Base-by-base conservation (phyloP, 306 rosid species). In the Psophocarpus tetragonolobus region DNA sequence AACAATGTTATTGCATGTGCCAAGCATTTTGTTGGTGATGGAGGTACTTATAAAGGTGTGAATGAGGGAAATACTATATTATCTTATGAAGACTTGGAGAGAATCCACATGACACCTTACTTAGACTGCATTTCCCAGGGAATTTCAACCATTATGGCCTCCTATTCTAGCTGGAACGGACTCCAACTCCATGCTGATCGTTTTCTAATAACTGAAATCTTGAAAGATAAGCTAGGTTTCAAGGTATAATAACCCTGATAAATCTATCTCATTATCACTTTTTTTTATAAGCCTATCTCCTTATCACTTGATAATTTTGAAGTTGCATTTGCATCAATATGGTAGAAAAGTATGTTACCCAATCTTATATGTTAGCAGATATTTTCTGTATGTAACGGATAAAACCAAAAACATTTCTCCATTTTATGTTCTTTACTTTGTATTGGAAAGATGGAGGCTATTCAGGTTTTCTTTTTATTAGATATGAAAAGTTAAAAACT, bases 11-110 rank as follows among this genome's bases (percentile, higher is more conserved):
- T 90, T 47, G 97, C 97, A n/a, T 94, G 98, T 85, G 95, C 98
- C 65, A 94, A 94, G 84, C 98, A 94, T 89, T 94, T 92, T 88
- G 93, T 92, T 23, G 95, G 98, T 36, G 98, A 94, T 76, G 98
- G 97, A 70, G 97, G 97, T 63, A 92, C 98, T 3, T 72, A 89
- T 17, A 87, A 88, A 75, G 98, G 98, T 72, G 30, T 81, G 65
- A 90, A 94, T 74, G 97, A 94, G 76, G 98, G 97, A 70, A 80
- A 92, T 82, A 90, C 97, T 36, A 27, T 87, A 70, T 21, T 78
- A 72, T 80, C 97, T 13, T 94, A 89, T 53, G 88, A 90, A 69
- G 97, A 90, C 39, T 79, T 94, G 8, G 97, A 94, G 84, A 88
- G 86, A 81, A 85, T 89, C 67, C 98, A 92, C 77, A 84, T 92